Percentiles rank a stretch among this genome's conserved stretches.
phyloP scores from a whole-genome alignment of 2,329 filamentous ascomycete species.

The Fusarium citri region DNA sequence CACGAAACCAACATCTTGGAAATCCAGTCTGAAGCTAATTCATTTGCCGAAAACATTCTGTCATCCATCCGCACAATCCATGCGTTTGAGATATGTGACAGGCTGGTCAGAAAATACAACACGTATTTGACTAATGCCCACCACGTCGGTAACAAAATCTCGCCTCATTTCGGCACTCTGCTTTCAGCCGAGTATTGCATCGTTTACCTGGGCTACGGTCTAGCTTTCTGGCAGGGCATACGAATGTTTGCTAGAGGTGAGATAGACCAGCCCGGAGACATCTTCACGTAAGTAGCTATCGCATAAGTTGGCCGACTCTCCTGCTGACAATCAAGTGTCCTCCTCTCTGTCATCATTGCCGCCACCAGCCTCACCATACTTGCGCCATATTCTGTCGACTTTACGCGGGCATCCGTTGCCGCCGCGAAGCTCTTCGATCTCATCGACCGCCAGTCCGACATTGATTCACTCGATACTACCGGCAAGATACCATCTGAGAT shows the following conservation, averaged over 20 bases:
- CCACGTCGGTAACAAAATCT: conserved; percentile 53
- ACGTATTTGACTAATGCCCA: conserved; percentile 53
- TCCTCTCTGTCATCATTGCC: not conserved
- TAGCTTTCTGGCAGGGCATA: conserved; percentile 60
- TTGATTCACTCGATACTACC: not conserved
- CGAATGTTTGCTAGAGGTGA: conserved; percentile 53
- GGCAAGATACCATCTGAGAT: not conserved
- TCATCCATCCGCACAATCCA: conserved; percentile 56
- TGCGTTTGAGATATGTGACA: conserved; percentile 55
- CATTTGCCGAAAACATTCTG: conserved; percentile 53
- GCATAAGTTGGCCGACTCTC: no score
- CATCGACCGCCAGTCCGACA: not conserved
- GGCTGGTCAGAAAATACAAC: conserved; percentile 54
- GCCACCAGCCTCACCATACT: not conserved
- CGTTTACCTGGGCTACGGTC: conserved; percentile 56
- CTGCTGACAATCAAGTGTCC: conserved; percentile 35
- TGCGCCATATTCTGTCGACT: not conserved
- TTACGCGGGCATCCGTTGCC: not conserved
- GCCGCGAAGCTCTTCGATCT: conserved; percentile 48
- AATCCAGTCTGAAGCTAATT: conserved; percentile 49
- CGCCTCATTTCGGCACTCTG: conserved; percentile 52
- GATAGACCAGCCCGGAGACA: conserved; percentile 52
- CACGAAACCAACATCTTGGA: conserved; percentile 50
- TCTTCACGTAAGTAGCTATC: conserved; percentile 49
- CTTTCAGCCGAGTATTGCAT: conserved; percentile 55